phyloP scores from a whole-genome alignment of 176 grass and related monocot species.

The Oryza longistaminata region DNA sequence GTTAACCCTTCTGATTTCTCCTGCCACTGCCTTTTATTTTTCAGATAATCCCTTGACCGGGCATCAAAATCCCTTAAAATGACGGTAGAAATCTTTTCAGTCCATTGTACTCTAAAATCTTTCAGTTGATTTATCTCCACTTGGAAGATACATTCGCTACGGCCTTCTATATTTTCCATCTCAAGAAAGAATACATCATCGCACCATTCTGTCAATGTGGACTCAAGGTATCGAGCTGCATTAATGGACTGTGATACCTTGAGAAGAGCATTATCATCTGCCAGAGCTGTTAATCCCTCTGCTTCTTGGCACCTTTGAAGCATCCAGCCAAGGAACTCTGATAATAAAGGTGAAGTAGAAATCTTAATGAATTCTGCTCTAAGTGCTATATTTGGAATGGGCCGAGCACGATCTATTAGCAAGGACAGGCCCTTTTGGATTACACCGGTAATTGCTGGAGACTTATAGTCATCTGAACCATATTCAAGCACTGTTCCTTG shows the following conservation, averaged over 20 bases:
- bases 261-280: conserved; percentile 75
- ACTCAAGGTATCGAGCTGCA: conserved; percentile 62
- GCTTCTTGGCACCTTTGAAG: conserved; percentile 89
- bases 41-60: conserved; percentile 68
- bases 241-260: conserved; percentile 83
- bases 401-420: conserved; percentile 68
- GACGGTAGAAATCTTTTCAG: conserved; percentile 72
- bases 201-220: conserved; percentile 74
- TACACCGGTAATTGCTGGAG: conserved; percentile 55
- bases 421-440: conserved; percentile 65
- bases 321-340: conserved; percentile 70
- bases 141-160: conserved; percentile 56
- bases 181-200: conserved; percentile 93
- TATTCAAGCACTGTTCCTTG: conserved; percentile 48
- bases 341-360: conserved; percentile 62
- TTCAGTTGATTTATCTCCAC: conserved; percentile 59
- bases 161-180: conserved; percentile 61
- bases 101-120: conserved; percentile 81
- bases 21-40: conserved; percentile 84
- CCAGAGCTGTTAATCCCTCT: conserved; percentile 89
- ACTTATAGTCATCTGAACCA: conserved; percentile 74
- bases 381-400: conserved; percentile 72
- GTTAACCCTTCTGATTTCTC: conserved; percentile 61
- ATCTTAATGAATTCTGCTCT: conserved; percentile 72
- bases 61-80: conserved; percentile 86